Evolutionary conservation across 306 rosid genomes (phyloP).

Genomic region (Rosa chinensis): DNA sequence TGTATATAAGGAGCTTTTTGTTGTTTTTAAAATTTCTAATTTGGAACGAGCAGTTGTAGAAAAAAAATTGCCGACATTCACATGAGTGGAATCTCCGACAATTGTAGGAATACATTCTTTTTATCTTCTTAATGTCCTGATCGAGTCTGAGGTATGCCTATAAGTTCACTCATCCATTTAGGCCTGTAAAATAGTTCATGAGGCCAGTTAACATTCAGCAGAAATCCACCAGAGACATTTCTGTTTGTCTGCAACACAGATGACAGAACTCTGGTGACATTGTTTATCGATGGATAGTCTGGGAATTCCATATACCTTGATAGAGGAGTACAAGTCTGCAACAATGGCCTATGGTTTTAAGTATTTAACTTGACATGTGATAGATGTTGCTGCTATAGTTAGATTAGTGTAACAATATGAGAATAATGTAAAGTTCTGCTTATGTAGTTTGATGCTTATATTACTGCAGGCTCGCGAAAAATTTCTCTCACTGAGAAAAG

Average conservation of each 20-base stretch:
- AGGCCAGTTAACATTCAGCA: neutral
- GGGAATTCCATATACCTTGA: neutral
- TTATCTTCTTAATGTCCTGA: neutral
- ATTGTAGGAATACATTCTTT: neutral
- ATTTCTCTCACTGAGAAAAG: constrained; percentile 87
- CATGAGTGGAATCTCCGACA: neutral
- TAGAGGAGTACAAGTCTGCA: neutral
- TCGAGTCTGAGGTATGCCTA: constrained; percentile 1
- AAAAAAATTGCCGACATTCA: neutral
- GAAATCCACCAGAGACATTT: constrained; percentile 1
- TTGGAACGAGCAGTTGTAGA: neutral
- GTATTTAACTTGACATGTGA: neutral
- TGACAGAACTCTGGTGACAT: neutral
- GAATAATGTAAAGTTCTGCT: neutral
- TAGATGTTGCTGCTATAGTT: neutral
- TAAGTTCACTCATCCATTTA: neutral
- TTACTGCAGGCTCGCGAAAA: constrained; percentile 87
- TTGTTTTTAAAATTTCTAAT: neutral
- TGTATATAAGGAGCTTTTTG: neutral
- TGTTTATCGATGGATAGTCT: neutral
- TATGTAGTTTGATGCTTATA: constrained; percentile 18
- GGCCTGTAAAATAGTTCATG: constrained; percentile 5
- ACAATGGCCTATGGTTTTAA: constrained; percentile 14
- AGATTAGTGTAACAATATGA: neutral
- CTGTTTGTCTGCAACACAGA: neutral